Percentiles rank a stretch among this genome's conserved stretches.
Evolutionary conservation across 169 alveolate genomes (phyloP).

Genomic region (Cryptosporidium muris): DNA sequence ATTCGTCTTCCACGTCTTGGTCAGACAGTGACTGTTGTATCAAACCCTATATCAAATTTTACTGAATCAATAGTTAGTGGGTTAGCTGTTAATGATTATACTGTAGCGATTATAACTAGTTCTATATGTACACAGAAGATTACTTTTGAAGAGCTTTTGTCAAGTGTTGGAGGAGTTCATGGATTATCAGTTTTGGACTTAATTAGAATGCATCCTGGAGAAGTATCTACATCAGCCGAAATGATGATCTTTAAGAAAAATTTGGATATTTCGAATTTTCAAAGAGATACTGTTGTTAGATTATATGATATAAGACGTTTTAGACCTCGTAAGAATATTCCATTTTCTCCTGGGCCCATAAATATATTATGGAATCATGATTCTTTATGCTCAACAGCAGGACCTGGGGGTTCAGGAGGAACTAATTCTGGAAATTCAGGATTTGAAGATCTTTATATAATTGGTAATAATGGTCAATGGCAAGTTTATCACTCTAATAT

Average conservation of each 20-base stretch:
- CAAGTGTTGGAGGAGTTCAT: slow-evolving; percentile 44
- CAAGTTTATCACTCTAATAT: slow-evolving; percentile 48
- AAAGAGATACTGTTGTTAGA: slow-evolving; percentile 49
- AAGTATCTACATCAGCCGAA: slow-evolving; percentile 56
- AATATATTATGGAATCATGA: slow-evolving; percentile 56
- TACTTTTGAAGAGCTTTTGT: slow-evolving; percentile 17
- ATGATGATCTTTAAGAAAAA: slow-evolving; percentile 54
- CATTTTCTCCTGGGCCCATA: slow-evolving; percentile 62
- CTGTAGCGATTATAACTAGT: slow-evolving; percentile 52
- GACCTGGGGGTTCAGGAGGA: background rate
- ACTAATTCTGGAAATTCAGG: slow-evolving; percentile 15
- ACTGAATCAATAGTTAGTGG: slow-evolving; percentile 43
- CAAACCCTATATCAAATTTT: background rate
- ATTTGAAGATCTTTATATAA: slow-evolving; percentile 45
- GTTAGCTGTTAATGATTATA: slow-evolving; percentile 44
- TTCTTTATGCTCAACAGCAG: slow-evolving; percentile 28
- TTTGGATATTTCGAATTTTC: slow-evolving; percentile 34
- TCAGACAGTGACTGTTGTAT: slow-evolving; percentile 29
- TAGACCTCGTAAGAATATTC: slow-evolving; percentile 51
- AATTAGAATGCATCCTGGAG: slow-evolving; percentile 54
- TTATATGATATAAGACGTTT: slow-evolving; percentile 45
- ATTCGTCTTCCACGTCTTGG: slow-evolving; percentile 50
- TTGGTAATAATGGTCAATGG: slow-evolving; percentile 69
- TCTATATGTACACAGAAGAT: slow-evolving; percentile 23
- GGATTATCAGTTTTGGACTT: slow-evolving; percentile 59